These are phyloP conservation scores for Pyricularia sp. DNA, from an alignment of 2,329 filamentous ascomycete species.

Conservation along the genomic window DNA sequence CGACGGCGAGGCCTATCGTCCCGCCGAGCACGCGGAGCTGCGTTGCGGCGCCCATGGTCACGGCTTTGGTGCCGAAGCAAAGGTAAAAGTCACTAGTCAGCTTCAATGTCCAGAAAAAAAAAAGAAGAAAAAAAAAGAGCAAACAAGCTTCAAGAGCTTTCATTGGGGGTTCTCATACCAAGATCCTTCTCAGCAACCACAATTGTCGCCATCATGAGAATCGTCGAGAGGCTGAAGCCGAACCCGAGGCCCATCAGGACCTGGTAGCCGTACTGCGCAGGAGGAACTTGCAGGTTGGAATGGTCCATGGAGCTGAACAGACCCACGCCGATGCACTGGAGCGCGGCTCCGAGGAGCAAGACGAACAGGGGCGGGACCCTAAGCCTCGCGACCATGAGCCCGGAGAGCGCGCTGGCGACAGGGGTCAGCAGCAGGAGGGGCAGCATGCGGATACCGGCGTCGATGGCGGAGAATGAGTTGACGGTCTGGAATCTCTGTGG, in stretches of 20 bases:
- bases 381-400: conserved; percentile 19
- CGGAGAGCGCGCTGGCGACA: conserved; percentile 25
- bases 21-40: conserved; percentile 2
- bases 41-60: conserved; percentile 1
- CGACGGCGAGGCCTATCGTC: conserved; percentile 3
- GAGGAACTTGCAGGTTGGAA: background rate
- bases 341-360: background rate
- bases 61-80: background rate
- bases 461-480: conserved; percentile 24
- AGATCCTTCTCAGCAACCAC: background rate
- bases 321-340: background rate
- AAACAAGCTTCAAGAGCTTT: background rate
- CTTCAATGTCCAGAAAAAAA: background rate
- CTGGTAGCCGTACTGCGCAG: background rate
- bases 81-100: background rate
- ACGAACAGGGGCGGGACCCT: conserved; percentile 1
- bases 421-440: conserved; percentile 28
- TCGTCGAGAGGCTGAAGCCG: background rate
- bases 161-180: background rate
- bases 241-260: conserved; percentile 5
- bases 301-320: background rate
- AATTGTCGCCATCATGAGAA: conserved; percentile 1
- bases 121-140: background rate
- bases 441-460: conserved; percentile 29
- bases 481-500: conserved; percentile 33